These are phyloP conservation scores for Remersonia thermophila DNA, from an alignment of 2,329 filamentous ascomycete genomes.

Conservation along the genomic window DNA sequence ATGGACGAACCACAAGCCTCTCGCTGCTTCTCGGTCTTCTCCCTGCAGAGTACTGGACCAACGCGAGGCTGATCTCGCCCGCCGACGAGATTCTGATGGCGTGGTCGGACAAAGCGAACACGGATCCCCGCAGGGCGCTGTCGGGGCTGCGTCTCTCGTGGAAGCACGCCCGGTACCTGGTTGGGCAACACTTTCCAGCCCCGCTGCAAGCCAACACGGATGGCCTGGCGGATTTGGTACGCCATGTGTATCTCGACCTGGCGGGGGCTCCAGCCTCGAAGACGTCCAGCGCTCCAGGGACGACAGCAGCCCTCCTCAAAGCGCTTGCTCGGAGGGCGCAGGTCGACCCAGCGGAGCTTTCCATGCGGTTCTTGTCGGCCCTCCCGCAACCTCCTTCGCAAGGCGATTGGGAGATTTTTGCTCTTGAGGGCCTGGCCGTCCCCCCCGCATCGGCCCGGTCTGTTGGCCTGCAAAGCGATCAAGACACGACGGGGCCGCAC, in stretches of 20 bases:
- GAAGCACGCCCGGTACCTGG: slow-evolving; percentile 16
- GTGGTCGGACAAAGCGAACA: neutral
- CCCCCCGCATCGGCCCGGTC: no score
- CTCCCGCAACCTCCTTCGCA: no score
- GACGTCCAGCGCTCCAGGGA: slow-evolving; percentile 17
- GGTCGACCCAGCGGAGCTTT: slow-evolving; percentile 19
- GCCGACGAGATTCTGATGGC: slow-evolving; percentile 28
- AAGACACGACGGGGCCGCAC: no score
- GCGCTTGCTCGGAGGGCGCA: slow-evolving; percentile 23
- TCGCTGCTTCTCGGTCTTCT: slow-evolving; percentile 38
- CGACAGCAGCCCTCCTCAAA: slow-evolving; percentile 28
- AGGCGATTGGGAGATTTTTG: no score
- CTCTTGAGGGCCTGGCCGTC: no score
- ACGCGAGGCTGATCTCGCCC: slow-evolving; percentile 29
- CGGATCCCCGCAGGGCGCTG: neutral
- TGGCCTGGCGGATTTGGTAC: slow-evolving; percentile 28
- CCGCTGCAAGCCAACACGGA: slow-evolving; percentile 22
- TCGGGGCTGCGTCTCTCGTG: slow-evolving; percentile 21
- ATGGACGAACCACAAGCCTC: slow-evolving; percentile 33
- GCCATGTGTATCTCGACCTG: slow-evolving; percentile 32
- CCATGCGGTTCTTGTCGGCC: no score
- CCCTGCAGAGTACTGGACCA: slow-evolving; percentile 39
- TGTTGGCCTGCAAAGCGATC: no score
- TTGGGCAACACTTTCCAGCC: neutral
- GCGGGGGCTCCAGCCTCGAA: slow-evolving; percentile 29